These are phyloP conservation scores for Medicago ruthenica DNA, from an alignment of 306 rosid genomes.

Conservation along the genomic window DNA sequence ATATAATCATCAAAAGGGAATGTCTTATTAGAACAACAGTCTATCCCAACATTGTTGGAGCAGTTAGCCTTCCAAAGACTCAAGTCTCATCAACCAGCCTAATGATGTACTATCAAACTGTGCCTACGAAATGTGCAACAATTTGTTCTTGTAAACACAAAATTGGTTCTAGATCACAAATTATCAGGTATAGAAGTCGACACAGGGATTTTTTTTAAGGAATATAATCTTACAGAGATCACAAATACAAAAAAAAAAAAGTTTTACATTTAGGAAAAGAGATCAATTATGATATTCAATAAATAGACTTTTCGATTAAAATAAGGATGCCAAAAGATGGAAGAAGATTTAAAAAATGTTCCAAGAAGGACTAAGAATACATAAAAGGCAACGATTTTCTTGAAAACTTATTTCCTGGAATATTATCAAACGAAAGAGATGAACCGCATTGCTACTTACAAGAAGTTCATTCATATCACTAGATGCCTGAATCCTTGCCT, in stretches of 20 bases:
- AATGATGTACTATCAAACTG: slow-evolving; percentile 26
- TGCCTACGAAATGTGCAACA: slow-evolving; percentile 16
- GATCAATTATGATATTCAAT: slow-evolving; percentile 11
- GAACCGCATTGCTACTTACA: slow-evolving; percentile 54
- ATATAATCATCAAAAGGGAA: slow-evolving; percentile 11
- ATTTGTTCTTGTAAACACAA: slow-evolving; percentile 26
- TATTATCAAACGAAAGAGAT: slow-evolving; percentile 23
- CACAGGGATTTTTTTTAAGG: background rate
- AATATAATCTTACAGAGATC: slow-evolving; percentile 15
- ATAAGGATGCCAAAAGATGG: slow-evolving; percentile 25
- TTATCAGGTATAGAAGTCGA: slow-evolving; percentile 5
- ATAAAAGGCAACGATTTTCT: background rate
- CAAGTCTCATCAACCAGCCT: slow-evolving; percentile 4
- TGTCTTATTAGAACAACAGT: slow-evolving; percentile 13
- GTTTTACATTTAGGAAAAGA: background rate
- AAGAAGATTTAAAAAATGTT: slow-evolving; percentile 23
- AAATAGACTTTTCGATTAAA: slow-evolving; percentile 23
- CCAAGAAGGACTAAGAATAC: slow-evolving; percentile 16
- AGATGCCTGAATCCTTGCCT: slow-evolving; percentile 89
- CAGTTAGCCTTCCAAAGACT: slow-evolving; percentile 25
- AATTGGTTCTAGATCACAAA: slow-evolving; percentile 18
- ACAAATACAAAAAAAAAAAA: background rate
- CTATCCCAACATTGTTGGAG: slow-evolving; percentile 6
- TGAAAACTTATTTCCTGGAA: slow-evolving; percentile 27
- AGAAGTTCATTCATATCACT: slow-evolving; percentile 98